Evolutionary conservation across 1,284 basidiomycete genomes (phyloP), one percentile per base, ranked within the genome.

Genomic region (Taiwanofungus camphoratus): DNA sequence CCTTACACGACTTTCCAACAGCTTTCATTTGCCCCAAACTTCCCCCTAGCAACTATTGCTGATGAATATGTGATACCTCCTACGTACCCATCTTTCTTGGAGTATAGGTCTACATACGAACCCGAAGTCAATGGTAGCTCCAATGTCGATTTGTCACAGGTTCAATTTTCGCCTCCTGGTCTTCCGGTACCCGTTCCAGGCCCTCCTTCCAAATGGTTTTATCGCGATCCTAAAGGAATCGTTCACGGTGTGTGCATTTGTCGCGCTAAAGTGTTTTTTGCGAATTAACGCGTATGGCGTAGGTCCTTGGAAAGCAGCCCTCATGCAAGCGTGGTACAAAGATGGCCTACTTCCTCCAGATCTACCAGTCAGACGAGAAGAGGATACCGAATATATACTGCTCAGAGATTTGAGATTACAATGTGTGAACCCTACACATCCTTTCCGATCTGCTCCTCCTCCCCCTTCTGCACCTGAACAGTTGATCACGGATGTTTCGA

Each of bases 1-100:
- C 79, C 87, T 22, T 92, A 92, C 59, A 88, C 86, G 11, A 92
- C 87, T 3, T 92, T 92, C 66, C 90, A 92, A 58, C 89, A 92
- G 63, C 68, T 92, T 5, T 73, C 72, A 4, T 92, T 89, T 57
- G 76, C 89, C 6, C 89, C 89, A 7, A 81, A 75, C 45, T 88
- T 92, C 54, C 89, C 89, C 13, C 70, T 92, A 43, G 84, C 84
- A n/a, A 76, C 83, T 1, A 86, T 92, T 42, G 83, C 89, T 13
- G 86, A 92, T 55, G 87, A 91, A 34, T 92, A 88, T 62, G 76
- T 88, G 46, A 92, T 92, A 44, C 89, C 89, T 19, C 89, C 89
- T 1, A 89, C 88, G 46, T 92, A 92, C 60, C 73, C 76, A 5
- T 73, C 80, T 26, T 89, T 90, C 63, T 63, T 89, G 44, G 74